A percentile compares a stretch with the other conserved stretches of the same genome.
Conservation (phyloP, 2,329 filamentous ascomycete genomes). For the Leptographium radiaticola region DNA sequence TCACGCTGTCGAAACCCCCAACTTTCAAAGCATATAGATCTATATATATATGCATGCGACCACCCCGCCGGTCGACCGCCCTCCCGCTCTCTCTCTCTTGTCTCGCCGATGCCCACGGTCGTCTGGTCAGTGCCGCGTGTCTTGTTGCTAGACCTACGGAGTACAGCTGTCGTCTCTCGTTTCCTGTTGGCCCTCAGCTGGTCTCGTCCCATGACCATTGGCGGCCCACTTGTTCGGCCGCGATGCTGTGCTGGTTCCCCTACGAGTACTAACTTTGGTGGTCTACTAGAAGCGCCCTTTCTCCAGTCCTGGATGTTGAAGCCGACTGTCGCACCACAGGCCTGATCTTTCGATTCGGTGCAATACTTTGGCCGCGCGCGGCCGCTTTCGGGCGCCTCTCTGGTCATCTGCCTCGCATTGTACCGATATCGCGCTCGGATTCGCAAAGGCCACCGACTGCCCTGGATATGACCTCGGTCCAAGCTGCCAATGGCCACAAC, state of each 20-base stretch:
- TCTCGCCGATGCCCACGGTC: background rate
- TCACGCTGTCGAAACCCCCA: no score
- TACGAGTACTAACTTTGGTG: no score
- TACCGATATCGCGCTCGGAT: no score
- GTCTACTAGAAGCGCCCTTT: background rate
- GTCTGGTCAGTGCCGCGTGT: slow-evolving; percentile 1
- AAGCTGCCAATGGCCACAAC: slow-evolving; percentile 37
- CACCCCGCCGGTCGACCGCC: background rate
- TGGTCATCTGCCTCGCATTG: no score
- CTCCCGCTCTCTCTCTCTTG: background rate
- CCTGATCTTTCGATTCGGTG: no score
- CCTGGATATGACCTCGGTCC: slow-evolving; percentile 10
- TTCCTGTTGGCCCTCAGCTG: background rate
- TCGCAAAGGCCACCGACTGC: background rate
- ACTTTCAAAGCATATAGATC: background rate
- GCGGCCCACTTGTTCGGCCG: background rate
- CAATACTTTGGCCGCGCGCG: no score
- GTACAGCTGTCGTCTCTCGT: no score
- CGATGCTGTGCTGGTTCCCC: background rate
- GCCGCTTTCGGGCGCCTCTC: no score
- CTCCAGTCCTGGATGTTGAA: background rate
- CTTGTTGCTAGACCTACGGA: background rate
- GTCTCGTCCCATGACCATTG: background rate
- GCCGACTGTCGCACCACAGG: no score
- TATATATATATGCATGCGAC: background rate